Percentiles rank a stretch among this genome's conserved stretches.
Conservation (phyloP, 2,329 filamentous ascomycete species). For the Talaromyces sp. region DNA sequence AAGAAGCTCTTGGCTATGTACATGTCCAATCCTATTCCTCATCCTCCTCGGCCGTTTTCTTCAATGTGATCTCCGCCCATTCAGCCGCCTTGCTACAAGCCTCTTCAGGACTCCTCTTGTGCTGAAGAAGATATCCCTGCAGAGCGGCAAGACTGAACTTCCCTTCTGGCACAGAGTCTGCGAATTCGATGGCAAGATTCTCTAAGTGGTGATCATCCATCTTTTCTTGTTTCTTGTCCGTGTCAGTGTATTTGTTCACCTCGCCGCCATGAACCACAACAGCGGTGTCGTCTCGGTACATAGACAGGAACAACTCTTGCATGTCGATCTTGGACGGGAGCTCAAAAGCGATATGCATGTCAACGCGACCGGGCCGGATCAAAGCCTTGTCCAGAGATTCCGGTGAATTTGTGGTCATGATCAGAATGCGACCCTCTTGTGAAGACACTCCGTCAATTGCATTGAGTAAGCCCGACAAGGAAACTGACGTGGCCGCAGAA, state of each 20-base stretch:
- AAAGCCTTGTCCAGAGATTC: constrained; percentile 67
- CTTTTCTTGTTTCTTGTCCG: constrained; percentile 32
- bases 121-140: constrained; percentile 59
- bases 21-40: background rate
- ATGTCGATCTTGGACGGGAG: constrained; percentile 25
- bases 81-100: constrained; percentile 47
- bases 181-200: constrained; percentile 39
- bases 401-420: constrained; percentile 75
- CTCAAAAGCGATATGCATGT: constrained; percentile 60
- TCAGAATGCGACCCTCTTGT: constrained; percentile 71
- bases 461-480: constrained; percentile 71
- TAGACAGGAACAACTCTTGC: constrained; percentile 26
- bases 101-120: constrained; percentile 54
- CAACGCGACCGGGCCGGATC: constrained; percentile 67
- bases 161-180: constrained; percentile 48
- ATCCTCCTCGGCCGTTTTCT: constrained; percentile 10
- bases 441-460: constrained; percentile 76
- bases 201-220: constrained; percentile 32
- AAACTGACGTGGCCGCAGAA: constrained; percentile 40
- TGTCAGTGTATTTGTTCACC: constrained; percentile 12
- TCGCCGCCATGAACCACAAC: constrained; percentile 16
- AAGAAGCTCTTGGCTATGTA: no score
- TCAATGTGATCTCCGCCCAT: constrained; percentile 18
- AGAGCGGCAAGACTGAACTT: constrained; percentile 58
- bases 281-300: constrained; percentile 23